Base-by-base conservation (phyloP, 208 protist species). In the Crithidia brevicula region DNA sequence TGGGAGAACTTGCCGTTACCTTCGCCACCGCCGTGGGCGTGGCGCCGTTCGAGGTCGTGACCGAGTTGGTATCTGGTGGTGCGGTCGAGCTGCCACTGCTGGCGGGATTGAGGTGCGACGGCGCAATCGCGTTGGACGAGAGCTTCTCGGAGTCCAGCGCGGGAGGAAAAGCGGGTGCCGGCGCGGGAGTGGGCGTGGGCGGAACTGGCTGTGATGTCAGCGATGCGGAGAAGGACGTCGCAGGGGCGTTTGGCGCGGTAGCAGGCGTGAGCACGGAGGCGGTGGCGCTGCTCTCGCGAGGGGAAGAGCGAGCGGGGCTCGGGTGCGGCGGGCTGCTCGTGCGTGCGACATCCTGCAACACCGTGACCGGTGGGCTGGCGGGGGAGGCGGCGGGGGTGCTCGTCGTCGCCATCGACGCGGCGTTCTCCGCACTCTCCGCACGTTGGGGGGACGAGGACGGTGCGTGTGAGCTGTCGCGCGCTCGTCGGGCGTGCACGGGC, bases 81-180 rank as follows among this genome's bases (percentile, higher is more conserved):
- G 45, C 7, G n/a, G 45, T 65, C 31, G 45, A 65, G 59, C 59
- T 65, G 31, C 33, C 22, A 33, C 45, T 65, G 45, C 45, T 54
- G 43, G 6, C 13, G 22, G 30, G 28, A 13, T 65, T 65, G 13
- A 54, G 45, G 10, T 23, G n/a, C 20, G 46, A 31, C 3, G 45
- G 31, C 4, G 59, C 59, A 20, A 43, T 31, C 30, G 31, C 18
- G 22, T 31, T 52, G 10, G 43, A 42, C 9, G n/a, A 22, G 28
- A 65, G 33, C 46, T 31, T 43, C 31, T 45, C 59, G 10, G 45
- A 28, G 22, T 65, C 45, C n/a, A 54, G 31, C 18, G 31, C 53
- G 42, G 53, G 22, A 8, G 1, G 31, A 2, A 4, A 30, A 3
- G 9, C 20, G n/a, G 34, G 34, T 59, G 56, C 16, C 27, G 22